Base-by-base conservation (phyloP, 176 grass and related monocot species). In the Areca catechu region DNA sequence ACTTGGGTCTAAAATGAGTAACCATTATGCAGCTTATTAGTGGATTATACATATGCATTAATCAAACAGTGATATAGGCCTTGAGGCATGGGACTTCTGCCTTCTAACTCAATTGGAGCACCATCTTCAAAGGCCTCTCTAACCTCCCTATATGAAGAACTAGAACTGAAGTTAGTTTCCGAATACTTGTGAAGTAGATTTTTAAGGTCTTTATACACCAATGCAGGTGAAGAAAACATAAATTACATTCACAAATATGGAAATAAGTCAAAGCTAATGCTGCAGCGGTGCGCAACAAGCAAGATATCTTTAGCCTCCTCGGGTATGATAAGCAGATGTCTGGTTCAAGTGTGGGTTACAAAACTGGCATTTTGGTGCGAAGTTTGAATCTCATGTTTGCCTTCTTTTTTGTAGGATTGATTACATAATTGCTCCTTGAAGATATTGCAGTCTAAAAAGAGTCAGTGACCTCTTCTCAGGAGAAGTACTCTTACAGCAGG, bases 391-490 rank as follows among this genome's bases (percentile, higher is more conserved):
- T 9, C 34, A 14, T 43, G 34, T 3, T 0, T 0, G 14, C 7
- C 47, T 70, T 68, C 43, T 75, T 16, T 24, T 37, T 54, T 72
- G 61, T 67, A 97, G 93, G 70, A 85, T 88, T 61, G 87, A 97
- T 80, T 97, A 97, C 70, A 91, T 97, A 69, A 88, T 97, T 56
- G 81, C 83, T 57, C 83, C 57, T 58, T 97, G 66, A 97, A 97
- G 62, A 75, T 97, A 77, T 18, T 97, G 50, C 83, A 97, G 74
- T 88, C 80, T 25, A 37, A 60, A 80, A 97, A 58, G 93, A 97
- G 72, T 92, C 83, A 55, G 50, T 75, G 17, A 84, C 68, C 22
- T 68, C 79, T 79, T 73, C 86, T 20, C 77, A 88, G 63, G 87
- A 79, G 48, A 85, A 88, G 66, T 97, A 97, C 62, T 80, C 86